Evolutionary conservation across 768 basidiomycete species (phyloP).

Genomic region (Hortiboletus campestris): DNA sequence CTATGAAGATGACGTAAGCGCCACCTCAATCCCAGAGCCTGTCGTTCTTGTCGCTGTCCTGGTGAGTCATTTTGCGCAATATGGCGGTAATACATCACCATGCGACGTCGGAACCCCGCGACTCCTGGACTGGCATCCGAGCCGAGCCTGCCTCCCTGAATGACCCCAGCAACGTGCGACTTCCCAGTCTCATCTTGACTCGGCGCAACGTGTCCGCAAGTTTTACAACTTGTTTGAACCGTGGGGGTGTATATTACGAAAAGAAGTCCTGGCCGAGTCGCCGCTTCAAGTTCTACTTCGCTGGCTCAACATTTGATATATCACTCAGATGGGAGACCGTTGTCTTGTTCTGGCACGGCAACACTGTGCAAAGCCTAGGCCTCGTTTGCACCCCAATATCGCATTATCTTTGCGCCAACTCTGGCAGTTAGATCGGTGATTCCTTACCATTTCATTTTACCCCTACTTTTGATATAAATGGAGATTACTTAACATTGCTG

Average conservation of each 20-base stretch:
- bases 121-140: too few species aligned
- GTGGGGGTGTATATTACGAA: background rate
- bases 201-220: too few species aligned
- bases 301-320: background rate
- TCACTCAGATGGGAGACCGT: background rate
- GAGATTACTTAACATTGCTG: background rate
- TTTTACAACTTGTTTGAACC: background rate
- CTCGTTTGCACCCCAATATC: background rate
- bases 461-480: background rate
- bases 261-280: background rate
- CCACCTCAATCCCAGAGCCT: slow-evolving; percentile 17
- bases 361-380: background rate
- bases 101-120: background rate
- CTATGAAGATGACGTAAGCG: slow-evolving; percentile 26
- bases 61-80: slow-evolving; percentile 10
- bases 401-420: background rate
- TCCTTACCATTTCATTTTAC: background rate
- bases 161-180: too few species aligned
- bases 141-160: too few species aligned
- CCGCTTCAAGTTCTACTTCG: background rate
- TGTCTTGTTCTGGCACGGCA: background rate
- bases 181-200: too few species aligned
- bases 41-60: slow-evolving; percentile 7
- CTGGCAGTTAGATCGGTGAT: slow-evolving; percentile 7
- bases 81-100: background rate